phyloP scores from a whole-genome alignment of 2,329 filamentous ascomycete genomes.

The Bipolaris victoriae region DNA sequence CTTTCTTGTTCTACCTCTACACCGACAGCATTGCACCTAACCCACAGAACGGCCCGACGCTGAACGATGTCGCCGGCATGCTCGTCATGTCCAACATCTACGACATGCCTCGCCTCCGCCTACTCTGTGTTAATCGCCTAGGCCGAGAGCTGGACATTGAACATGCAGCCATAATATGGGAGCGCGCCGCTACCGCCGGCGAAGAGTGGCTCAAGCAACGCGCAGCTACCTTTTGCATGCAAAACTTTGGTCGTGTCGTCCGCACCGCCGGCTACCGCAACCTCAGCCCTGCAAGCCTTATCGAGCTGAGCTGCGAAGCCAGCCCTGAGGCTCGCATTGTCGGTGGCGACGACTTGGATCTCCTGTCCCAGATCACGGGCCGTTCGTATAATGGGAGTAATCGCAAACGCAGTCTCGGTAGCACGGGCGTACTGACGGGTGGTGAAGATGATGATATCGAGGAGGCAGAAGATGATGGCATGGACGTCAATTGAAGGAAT shows the following conservation, averaged over 20 bases:
- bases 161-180: slow-evolving; percentile 95
- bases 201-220: slow-evolving; percentile 94
- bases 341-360: slow-evolving; percentile 80
- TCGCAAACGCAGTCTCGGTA: slow-evolving; percentile 53
- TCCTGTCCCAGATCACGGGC: slow-evolving; percentile 58
- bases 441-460: slow-evolving; percentile 53
- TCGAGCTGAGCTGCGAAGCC: slow-evolving; percentile 92
- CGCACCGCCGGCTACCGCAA: slow-evolving; percentile 85
- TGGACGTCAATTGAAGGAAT: slow-evolving; percentile 47
- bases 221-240: slow-evolving; percentile 85
- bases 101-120: slow-evolving; percentile 89
- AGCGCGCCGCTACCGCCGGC: slow-evolving; percentile 84
- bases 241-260: slow-evolving; percentile 93
- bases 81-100: slow-evolving; percentile 98
- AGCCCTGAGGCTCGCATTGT: slow-evolving; percentile 92
- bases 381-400: slow-evolving; percentile 47
- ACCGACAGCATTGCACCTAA: slow-evolving; percentile 78
- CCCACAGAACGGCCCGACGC: slow-evolving; percentile 58
- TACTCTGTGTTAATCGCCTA: slow-evolving; percentile 88
- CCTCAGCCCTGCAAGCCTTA: slow-evolving; percentile 77
- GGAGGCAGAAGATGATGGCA: slow-evolving; percentile 52
- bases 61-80: slow-evolving; percentile 89
- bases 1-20: slow-evolving; percentile 95
- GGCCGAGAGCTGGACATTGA: slow-evolving; percentile 91
- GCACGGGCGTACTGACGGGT: slow-evolving; percentile 45